Evolutionary conservation across 176 grass and related monocot genomes (phyloP), one percentile per base, ranked within the genome.

Genomic region (Juncus effusus): DNA sequence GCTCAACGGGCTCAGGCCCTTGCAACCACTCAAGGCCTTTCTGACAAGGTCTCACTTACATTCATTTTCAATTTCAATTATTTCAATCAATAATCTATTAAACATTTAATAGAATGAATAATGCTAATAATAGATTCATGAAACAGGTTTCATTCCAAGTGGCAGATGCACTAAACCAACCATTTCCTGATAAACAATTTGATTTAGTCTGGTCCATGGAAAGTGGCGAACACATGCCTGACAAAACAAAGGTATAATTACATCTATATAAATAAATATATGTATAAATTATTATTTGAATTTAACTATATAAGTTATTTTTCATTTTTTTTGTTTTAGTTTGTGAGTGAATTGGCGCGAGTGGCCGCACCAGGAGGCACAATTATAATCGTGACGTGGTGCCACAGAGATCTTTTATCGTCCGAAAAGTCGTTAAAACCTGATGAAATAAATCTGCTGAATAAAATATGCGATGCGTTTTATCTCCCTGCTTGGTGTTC

Each of bases 121-220:
- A 28, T 28, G 19, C 19, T 28, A 28, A 28, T 28, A 9, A 1
- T 47, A 47, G 4, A 42, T 62, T 8, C 10, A 59, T 51, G 19
- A 13, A 64, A 6, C 69, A 97, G 93, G 88, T 83, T 62, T 84
- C 82, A 51, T 88, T 92, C 36, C 87, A 92, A 89, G 93, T 97
- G 61, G 93, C 87, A 64, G 88, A 97, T 82, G 93, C 93, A 67
- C 16, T 97, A 58, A 71, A 97, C 16, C 93, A 97, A 50, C 93
- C 93, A 45, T 97, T 97, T 73, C 78, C 85, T 19, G 82, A 97
- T 84, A 85, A 77, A 4, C 70, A 89, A 56, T 97, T 92, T 59
- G 88, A 92, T 76, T 80, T 97, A 12, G 85, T 97, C 7, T 97
- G 93, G 93, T 97, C 93, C 68, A 92, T 97, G 93, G 93, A 97